Conservation (phyloP, 148 eudicot genomes). For the Cornus florida region DNA sequence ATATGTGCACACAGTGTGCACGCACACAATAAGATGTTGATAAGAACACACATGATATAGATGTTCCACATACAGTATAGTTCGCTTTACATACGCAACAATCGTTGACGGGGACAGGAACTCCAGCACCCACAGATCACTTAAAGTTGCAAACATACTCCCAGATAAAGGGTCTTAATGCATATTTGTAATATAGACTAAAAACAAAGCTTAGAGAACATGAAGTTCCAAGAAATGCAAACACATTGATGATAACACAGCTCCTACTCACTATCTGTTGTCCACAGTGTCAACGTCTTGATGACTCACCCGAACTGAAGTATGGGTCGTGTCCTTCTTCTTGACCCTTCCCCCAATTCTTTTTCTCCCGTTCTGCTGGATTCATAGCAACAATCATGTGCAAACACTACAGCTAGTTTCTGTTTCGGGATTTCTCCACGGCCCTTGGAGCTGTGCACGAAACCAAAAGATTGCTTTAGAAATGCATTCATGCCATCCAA, state of each 20-base stretch:
- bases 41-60: neutral
- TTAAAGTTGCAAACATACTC: slow-evolving; percentile 8
- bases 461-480: neutral
- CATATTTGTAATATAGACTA: neutral
- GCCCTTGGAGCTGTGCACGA: slow-evolving; percentile 43
- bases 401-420: slow-evolving; percentile 19
- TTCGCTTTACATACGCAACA: neutral
- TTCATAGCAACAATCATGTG: slow-evolving; percentile 15
- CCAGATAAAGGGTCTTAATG: slow-evolving; percentile 11
- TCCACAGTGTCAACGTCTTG: neutral
- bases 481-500: neutral
- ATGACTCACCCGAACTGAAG: slow-evolving; percentile 2
- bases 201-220: neutral
- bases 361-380: neutral
- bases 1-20: neutral
- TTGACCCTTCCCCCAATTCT: neutral
- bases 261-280: slow-evolving; percentile 14
- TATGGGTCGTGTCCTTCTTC: neutral
- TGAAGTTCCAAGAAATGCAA: neutral
- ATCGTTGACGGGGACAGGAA: neutral
- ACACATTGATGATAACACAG: slow-evolving; percentile 5
- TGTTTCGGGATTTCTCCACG: slow-evolving; percentile 30
- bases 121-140: neutral
- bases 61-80: neutral
- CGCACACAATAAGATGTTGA: no score